Conservation (phyloP, 75 land plant genomes). For the Adiantum capillusveneris region DNA sequence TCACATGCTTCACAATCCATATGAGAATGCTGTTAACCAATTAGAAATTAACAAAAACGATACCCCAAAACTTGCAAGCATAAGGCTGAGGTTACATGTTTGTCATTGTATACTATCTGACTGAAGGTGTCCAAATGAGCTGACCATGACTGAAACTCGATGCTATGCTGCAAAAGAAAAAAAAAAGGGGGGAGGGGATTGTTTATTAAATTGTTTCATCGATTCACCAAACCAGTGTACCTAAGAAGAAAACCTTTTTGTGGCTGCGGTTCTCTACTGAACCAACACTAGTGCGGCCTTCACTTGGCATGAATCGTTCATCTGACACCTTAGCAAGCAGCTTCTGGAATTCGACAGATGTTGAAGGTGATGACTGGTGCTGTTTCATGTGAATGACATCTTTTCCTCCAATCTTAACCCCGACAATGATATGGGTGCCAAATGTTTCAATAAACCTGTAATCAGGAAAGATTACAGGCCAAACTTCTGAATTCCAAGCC, state of each 20-base stretch:
- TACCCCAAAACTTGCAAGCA: no score
- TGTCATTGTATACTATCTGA: neutral
- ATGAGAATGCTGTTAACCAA: neutral
- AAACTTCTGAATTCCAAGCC: no score
- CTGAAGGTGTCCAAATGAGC: neutral
- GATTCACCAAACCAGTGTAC: no score
- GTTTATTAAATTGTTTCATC: no score
- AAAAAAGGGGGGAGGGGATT: no score
- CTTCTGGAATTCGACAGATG: conserved; percentile 64
- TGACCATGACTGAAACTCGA: neutral
- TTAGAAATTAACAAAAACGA: no score
- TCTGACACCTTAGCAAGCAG: conserved; percentile 58
- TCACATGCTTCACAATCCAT: conserved; percentile 40
- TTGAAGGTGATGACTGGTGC: conserved; percentile 54
- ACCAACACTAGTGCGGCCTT: conserved; percentile 16
- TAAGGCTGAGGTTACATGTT: no score
- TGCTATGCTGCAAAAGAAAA: conserved; percentile 38
- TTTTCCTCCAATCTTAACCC: conserved; percentile 85
- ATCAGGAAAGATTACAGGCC: conserved; percentile 3
- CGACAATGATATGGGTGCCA: conserved; percentile 79
- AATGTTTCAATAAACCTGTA: conserved; percentile 70
- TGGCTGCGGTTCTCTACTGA: no score
- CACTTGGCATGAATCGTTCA: conserved; percentile 39
- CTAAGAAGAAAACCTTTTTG: no score
- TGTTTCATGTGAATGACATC: conserved; percentile 75